Evolutionary conservation across 2,329 filamentous ascomycete genomes (phyloP).

Genomic region (Grosmannia huntii): DNA sequence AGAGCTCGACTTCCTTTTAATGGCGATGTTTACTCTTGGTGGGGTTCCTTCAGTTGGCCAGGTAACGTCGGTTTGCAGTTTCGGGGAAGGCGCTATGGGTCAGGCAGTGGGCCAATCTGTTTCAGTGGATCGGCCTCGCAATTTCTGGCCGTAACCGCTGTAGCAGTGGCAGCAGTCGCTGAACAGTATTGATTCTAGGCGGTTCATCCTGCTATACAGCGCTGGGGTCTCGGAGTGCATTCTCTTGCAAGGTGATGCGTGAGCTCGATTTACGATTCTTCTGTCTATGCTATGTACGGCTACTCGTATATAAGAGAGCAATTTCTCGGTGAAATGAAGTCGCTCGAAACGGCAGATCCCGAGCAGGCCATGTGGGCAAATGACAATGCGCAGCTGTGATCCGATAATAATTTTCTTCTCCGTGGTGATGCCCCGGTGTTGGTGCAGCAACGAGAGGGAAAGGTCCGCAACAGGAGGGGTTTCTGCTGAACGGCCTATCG

Average conservation of each 20-base stretch:
- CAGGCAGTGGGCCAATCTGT: not conserved
- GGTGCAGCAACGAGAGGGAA: constrained; percentile 2
- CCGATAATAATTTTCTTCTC: not conserved
- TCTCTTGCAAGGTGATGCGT: not conserved
- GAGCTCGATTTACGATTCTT: not conserved
- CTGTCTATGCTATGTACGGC: not conserved
- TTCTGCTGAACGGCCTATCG: not conserved
- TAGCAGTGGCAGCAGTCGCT: not conserved
- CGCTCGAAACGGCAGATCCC: not conserved
- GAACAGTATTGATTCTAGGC: too few relatives aligned
- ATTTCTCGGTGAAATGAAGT: not conserved
- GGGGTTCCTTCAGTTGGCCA: not conserved
- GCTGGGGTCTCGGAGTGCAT: not conserved
- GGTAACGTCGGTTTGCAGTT: constrained; percentile 4
- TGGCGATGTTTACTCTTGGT: constrained; percentile 12
- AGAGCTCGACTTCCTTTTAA: constrained; percentile 11
- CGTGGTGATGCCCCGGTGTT: constrained; percentile 1
- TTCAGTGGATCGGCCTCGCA: not conserved
- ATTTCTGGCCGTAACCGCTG: not conserved
- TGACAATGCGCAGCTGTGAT: not conserved
- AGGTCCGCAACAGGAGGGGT: not conserved
- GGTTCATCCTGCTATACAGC: too few relatives aligned
- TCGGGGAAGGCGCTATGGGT: not conserved
- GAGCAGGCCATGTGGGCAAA: not conserved
- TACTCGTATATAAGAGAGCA: not conserved